phyloP scores from a whole-genome alignment of 805 yeast genomes.

The Yarrowia alimentaria region DNA sequence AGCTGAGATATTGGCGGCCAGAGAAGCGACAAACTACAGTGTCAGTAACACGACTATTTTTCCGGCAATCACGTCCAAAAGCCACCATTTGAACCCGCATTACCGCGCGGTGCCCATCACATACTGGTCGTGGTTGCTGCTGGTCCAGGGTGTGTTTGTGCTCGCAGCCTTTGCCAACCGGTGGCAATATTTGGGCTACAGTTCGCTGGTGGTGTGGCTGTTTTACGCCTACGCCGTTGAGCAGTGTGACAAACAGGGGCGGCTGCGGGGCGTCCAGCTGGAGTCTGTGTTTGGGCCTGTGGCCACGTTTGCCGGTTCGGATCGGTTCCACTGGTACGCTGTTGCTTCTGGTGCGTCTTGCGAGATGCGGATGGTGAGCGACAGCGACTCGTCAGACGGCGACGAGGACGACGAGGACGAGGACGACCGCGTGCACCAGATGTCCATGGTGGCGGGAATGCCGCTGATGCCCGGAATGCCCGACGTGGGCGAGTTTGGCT shows the following conservation, averaged over 20 bases:
- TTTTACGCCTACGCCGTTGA: conserved; percentile 17
- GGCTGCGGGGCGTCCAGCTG: neutral
- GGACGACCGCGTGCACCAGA: neutral
- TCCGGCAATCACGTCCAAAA: conserved; percentile 3
- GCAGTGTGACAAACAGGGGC: conserved; percentile 16
- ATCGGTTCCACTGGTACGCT: conserved; percentile 24
- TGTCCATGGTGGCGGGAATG: neutral
- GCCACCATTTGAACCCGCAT: neutral
- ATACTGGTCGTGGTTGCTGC: conserved; percentile 11
- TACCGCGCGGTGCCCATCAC: conserved; percentile 18
- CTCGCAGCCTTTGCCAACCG: neutral
- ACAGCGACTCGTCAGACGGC: conserved; percentile 13
- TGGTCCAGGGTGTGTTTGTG: conserved; percentile 21
- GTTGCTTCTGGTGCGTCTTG: too few relatives aligned
- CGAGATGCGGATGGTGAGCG: too few relatives aligned
- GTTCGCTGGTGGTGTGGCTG: conserved; percentile 3
- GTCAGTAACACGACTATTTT: conserved; percentile 20
- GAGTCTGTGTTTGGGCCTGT: conserved; percentile 4
- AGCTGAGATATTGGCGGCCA: conserved; percentile 11
- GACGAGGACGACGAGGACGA: conserved; percentile 15
- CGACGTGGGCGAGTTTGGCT: neutral
- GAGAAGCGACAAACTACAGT: conserved; percentile 20
- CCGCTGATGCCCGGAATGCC: too few relatives aligned
- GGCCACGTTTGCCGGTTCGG: conserved; percentile 10
- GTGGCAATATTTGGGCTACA: neutral